Evolutionary conservation across 2,329 filamentous ascomycete genomes (phyloP), one percentile per base, ranked within the genome.

Genomic region (Zymoseptoria brevis): DNA sequence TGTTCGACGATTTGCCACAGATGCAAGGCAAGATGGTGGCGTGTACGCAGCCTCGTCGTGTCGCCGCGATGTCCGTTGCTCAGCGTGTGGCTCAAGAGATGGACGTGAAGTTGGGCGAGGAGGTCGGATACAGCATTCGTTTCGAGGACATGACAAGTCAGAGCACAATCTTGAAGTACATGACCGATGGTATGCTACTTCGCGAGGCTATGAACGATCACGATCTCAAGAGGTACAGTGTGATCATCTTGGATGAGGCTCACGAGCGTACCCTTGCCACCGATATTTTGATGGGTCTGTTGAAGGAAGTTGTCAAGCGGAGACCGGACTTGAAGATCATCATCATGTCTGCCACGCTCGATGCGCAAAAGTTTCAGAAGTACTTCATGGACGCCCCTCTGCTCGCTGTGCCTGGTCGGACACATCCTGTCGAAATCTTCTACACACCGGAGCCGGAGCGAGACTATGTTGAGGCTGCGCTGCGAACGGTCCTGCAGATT

Each of bases 151-250:
- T 86, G 78, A 97, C 94, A 0, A 84, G 88, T 55, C 84, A 86
- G 59, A 91, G 89, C 75, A 99, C 94, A 1, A 84, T 95, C 62
- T 84, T 99, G 73, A 99, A 99, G 80, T 99, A 99, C 80, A 99
- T 99, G 94, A 99, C 95, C 51, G 94, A 99, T 72, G 95, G 95
- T 84, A 97, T 99, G 88, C 85, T 99, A 69, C 81, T 97, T 71
- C 82, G 94, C 71, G 94, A 99, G 77, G 92, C 94, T 59, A 96
- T 99, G 87, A 87, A 96, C 75, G 94, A 99, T 74, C 89, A 92
- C 71, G 84, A 95, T 68, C 84, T 99, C 77, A 87, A 83, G 55
- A 88, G 92, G 57, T 99, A 99, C 78, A 94, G 90, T 80, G 95
- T 90, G 70, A 97, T 99, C 73, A 97, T 99, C 75, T 87, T 99